Conservation (phyloP, 352 stramenopile species). For the Phytophthora syringae region DNA sequence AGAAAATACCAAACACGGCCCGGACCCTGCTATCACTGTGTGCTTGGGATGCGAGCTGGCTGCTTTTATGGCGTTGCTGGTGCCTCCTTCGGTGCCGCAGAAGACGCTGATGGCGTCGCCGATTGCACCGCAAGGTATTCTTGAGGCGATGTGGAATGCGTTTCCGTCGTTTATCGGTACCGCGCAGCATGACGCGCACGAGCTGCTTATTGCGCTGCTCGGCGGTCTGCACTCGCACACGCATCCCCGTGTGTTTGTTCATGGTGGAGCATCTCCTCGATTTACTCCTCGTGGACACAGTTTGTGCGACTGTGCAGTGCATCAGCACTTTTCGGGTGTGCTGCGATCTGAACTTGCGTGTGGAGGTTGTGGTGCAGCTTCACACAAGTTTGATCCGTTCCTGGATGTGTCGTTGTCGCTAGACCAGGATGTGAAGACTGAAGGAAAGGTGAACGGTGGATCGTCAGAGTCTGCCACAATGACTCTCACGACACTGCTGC, state of each 20-base stretch:
- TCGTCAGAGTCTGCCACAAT: neutral
- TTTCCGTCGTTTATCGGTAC: slow-evolving; percentile 59
- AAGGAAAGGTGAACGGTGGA: neutral
- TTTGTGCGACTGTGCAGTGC: slow-evolving; percentile 74
- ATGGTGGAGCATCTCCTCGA: slow-evolving; percentile 51
- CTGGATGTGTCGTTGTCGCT: slow-evolving; percentile 76
- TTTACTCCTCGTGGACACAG: slow-evolving; percentile 65
- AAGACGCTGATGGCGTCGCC: slow-evolving; percentile 34
- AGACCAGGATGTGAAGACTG: slow-evolving; percentile 20
- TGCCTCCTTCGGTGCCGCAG: slow-evolving; percentile 25
- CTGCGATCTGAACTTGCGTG: slow-evolving; percentile 67
- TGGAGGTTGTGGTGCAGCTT: slow-evolving; percentile 55
- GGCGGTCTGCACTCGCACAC: slow-evolving; percentile 70
- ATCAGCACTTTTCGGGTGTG: slow-evolving; percentile 76
- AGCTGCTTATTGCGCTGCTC: slow-evolving; percentile 72
- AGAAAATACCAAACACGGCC: slow-evolving; percentile 3
- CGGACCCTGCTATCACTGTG: slow-evolving; percentile 31
- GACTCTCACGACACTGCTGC: slow-evolving; percentile 48
- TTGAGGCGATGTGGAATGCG: slow-evolving; percentile 69
- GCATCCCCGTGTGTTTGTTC: slow-evolving; percentile 49
- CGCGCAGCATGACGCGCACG: slow-evolving; percentile 81
- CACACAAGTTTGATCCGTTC: slow-evolving; percentile 73
- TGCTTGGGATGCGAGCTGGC: slow-evolving; percentile 73
- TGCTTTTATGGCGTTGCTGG: slow-evolving; percentile 47
- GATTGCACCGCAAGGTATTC: slow-evolving; percentile 63